A percentile compares a stretch with the other conserved stretches of the same genome.
These are phyloP conservation scores for Metschnikowia koreensis DNA, from an alignment of 805 yeast genomes.

Conservation along the genomic window DNA sequence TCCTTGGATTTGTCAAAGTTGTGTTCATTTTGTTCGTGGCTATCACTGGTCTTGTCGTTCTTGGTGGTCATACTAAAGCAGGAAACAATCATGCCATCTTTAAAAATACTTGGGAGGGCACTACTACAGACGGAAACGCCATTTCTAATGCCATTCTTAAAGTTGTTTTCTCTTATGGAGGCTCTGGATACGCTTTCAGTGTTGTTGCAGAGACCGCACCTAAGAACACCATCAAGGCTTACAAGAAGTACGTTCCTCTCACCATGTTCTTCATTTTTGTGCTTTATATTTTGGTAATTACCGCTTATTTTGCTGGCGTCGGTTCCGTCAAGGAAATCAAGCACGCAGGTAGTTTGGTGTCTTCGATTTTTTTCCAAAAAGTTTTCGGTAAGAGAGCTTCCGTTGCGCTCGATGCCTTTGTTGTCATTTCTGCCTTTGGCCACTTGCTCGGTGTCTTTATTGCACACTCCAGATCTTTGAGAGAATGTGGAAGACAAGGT, in stretches of 20 bases:
- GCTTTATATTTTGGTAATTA: slow-evolving; percentile 31
- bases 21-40: slow-evolving; percentile 32
- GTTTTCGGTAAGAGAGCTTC: slow-evolving; percentile 31
- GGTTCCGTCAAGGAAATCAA: slow-evolving; percentile 25
- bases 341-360: slow-evolving; percentile 28
- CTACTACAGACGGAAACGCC: slow-evolving; percentile 42
- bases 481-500: slow-evolving; percentile 36
- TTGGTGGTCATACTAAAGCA: slow-evolving; percentile 36
- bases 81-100: slow-evolving; percentile 33
- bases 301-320: slow-evolving; percentile 34
- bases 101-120: slow-evolving; percentile 37
- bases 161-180: slow-evolving; percentile 45
- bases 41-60: slow-evolving; percentile 35
- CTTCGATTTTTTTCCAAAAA: slow-evolving; percentile 29
- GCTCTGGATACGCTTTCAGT: slow-evolving; percentile 38
- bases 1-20: slow-evolving; percentile 36
- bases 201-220: slow-evolving; percentile 33
- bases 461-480: slow-evolving; percentile 30
- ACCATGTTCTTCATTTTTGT: slow-evolving; percentile 31
- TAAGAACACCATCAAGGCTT: slow-evolving; percentile 25
- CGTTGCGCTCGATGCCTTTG: slow-evolving; percentile 24
- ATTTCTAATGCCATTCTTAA: slow-evolving; percentile 44
- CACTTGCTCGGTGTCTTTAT: slow-evolving; percentile 28
- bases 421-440: slow-evolving; percentile 33
- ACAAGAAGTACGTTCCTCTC: slow-evolving; percentile 28